Evolutionary conservation across 768 basidiomycete genomes (phyloP).

Genomic region (Phaffia tasmanica): DNA sequence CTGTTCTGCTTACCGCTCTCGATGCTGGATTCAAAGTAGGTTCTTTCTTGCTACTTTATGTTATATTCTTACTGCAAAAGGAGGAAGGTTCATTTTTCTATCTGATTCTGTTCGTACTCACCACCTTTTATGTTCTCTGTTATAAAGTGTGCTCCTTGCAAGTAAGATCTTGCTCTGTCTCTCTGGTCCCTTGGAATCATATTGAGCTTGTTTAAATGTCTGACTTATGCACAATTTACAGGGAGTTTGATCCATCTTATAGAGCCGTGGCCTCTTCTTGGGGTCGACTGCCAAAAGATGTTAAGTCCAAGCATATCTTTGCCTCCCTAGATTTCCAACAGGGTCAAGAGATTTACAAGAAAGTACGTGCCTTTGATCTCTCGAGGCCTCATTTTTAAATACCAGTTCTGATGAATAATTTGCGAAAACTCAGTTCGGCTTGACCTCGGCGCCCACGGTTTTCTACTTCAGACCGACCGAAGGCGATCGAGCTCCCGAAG

Average conservation of each 20-base stretch:
- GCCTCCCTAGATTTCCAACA: constrained; percentile 80
- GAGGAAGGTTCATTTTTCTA: not conserved
- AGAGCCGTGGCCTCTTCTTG: constrained; percentile 74
- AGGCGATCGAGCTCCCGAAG: constrained; percentile 49
- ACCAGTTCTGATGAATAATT: not conserved
- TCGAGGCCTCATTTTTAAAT: not conserved
- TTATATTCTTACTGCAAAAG: no score
- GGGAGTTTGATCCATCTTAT: constrained; percentile 77
- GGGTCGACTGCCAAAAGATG: constrained; percentile 49
- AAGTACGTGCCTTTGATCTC: constrained; percentile 42
- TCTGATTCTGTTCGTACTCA: not conserved
- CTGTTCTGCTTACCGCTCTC: constrained; percentile 79
- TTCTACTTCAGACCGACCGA: constrained; percentile 60
- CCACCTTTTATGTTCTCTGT: not conserved
- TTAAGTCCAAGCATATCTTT: constrained; percentile 82
- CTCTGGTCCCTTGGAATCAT: not conserved
- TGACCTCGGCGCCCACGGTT: constrained; percentile 75
- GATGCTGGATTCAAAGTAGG: constrained; percentile 61
- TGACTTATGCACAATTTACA: constrained; percentile 34
- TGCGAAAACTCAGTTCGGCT: constrained; percentile 50
- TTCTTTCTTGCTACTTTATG: not conserved
- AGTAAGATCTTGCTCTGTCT: constrained; percentile 45
- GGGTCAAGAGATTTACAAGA: constrained; percentile 63
- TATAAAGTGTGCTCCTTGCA: constrained; percentile 54
- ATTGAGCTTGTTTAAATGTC: not conserved